Conservation (phyloP, 2,329 filamentous ascomycete genomes). For the Xylariaceae sp. region DNA sequence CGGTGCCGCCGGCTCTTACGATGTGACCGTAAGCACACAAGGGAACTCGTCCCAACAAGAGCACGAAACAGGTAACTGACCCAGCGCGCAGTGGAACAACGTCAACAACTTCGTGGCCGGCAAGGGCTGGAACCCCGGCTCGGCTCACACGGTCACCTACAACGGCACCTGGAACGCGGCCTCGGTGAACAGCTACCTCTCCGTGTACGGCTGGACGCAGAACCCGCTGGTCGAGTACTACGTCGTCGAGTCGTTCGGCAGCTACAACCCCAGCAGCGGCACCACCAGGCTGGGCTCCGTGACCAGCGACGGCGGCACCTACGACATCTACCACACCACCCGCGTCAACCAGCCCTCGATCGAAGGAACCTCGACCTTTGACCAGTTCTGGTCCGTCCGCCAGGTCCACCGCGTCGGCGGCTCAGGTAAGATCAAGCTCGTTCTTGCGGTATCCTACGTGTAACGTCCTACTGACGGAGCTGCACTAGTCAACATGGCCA, state of each 20-base stretch:
- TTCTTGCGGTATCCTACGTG: background rate
- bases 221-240: constrained; percentile 40
- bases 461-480: constrained; percentile 11
- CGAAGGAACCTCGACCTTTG: constrained; percentile 45
- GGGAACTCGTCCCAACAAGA: background rate
- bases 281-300: constrained; percentile 34
- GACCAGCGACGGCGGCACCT: constrained; percentile 34
- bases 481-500: constrained; percentile 25
- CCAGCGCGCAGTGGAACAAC: constrained; percentile 31
- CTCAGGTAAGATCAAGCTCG: constrained; percentile 10
- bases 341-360: constrained; percentile 42
- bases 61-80: background rate
- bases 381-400: constrained; percentile 50
- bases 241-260: constrained; percentile 43
- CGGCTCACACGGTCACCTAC: constrained; percentile 4
- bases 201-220: constrained; percentile 39
- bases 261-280: constrained; percentile 39
- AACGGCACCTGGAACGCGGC: constrained; percentile 23
- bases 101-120: constrained; percentile 46
- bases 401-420: constrained; percentile 40
- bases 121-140: constrained; percentile 44
- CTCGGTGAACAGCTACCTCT: constrained; percentile 26
- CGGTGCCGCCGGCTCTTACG: constrained; percentile 47
- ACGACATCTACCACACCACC: constrained; percentile 35
- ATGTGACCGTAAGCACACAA: constrained; percentile 32